Evolutionary conservation across 108 stramenopile species (phyloP).

Genomic region (Mediolabrus comicus): DNA sequence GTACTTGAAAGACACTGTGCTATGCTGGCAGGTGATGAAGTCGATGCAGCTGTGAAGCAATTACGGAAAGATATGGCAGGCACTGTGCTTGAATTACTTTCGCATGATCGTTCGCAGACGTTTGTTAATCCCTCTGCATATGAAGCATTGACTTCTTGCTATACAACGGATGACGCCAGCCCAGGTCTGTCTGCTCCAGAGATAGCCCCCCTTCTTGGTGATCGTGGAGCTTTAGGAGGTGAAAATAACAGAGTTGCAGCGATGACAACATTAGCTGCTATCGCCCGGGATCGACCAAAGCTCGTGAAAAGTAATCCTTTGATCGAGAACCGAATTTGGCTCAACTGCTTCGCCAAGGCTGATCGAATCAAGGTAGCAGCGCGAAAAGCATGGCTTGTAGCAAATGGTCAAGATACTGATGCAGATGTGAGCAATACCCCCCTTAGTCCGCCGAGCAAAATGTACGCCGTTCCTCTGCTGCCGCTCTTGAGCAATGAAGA

Average conservation of each 20-base stretch:
- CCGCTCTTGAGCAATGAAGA: constrained; percentile 68
- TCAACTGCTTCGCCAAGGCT: constrained; percentile 75
- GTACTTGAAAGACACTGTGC: constrained; percentile 74
- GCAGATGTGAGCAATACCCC: constrained; percentile 13
- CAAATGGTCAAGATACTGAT: constrained; percentile 41
- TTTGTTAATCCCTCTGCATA: constrained; percentile 80
- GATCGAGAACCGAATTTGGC: constrained; percentile 82
- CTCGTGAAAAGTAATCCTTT: constrained; percentile 79
- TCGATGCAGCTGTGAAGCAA: constrained; percentile 44
- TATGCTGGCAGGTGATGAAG: constrained; percentile 61
- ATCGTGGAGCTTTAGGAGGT: constrained; percentile 73
- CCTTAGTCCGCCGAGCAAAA: constrained; percentile 67
- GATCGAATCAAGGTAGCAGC: constrained; percentile 66
- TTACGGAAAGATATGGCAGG: constrained; percentile 76
- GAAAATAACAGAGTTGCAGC: constrained; percentile 70
- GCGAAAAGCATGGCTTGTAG: constrained; percentile 62
- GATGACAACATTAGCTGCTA: constrained; percentile 70
- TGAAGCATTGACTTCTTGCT: constrained; percentile 75
- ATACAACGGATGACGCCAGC: constrained; percentile 44
- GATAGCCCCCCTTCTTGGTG: constrained; percentile 76
- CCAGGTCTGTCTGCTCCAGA: constrained; percentile 62
- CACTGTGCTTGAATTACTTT: constrained; percentile 74
- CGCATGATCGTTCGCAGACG: constrained; percentile 75
- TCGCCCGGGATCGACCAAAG: constrained; percentile 57
- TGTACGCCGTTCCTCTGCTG: constrained; percentile 82